phyloP scores from a whole-genome alignment of 1,284 basidiomycete species.

The Apiotrichum sp. region DNA sequence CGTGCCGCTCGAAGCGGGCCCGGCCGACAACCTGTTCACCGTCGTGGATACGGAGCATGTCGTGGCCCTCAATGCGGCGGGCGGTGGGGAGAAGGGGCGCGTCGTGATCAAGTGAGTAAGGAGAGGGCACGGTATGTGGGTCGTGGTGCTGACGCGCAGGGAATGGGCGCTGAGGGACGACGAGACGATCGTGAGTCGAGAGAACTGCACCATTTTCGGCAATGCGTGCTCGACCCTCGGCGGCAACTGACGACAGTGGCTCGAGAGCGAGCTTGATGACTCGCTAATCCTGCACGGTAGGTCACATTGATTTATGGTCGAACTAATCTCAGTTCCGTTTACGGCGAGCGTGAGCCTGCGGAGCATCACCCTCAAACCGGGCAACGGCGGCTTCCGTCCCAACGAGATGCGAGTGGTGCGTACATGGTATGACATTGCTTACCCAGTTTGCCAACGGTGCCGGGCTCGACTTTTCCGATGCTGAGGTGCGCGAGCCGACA shows the following conservation, averaged over 20 bases:
- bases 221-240: neutral
- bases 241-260: slow-evolving; percentile 16
- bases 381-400: slow-evolving; percentile 38
- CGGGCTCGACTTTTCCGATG: slow-evolving; percentile 45
- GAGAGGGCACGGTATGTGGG: too few relatives aligned
- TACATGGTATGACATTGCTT: neutral
- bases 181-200: slow-evolving; percentile 32
- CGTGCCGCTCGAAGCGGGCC: slow-evolving; percentile 38
- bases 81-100: slow-evolving; percentile 37
- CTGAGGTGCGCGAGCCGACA: slow-evolving; percentile 30
- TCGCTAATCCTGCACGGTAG: slow-evolving; percentile 43
- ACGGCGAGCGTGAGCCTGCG: slow-evolving; percentile 43
- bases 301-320: neutral
- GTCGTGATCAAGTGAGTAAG: slow-evolving; percentile 46
- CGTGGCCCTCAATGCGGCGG: slow-evolving; percentile 41
- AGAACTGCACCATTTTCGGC: neutral
- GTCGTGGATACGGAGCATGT: slow-evolving; percentile 45
- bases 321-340: slow-evolving; percentile 39
- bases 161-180: slow-evolving; percentile 41
- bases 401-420: slow-evolving; percentile 36
- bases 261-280: slow-evolving; percentile 46
- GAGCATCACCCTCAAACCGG: slow-evolving; percentile 43
- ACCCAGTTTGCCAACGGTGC: slow-evolving; percentile 36
- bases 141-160: slow-evolving; percentile 7
- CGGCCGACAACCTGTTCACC: slow-evolving; percentile 36